Conservation (phyloP, 306 rosid genomes). For the Sicyos edulis region DNA sequence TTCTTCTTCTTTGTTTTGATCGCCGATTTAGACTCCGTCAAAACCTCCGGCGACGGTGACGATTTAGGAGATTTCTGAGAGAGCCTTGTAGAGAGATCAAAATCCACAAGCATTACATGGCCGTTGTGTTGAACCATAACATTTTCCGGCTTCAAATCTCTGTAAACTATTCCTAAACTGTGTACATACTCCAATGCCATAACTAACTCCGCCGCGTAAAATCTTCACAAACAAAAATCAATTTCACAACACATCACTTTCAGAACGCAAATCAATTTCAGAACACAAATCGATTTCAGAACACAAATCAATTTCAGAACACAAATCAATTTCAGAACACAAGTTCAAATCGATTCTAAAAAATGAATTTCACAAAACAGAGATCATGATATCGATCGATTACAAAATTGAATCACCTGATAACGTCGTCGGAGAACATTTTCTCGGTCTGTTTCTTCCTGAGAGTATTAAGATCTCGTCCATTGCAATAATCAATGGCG, state of each 20-base stretch:
- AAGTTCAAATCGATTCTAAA: neutral
- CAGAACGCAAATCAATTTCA: too few species aligned
- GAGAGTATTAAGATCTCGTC: constrained; percentile 62
- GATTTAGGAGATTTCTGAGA: constrained; percentile 34
- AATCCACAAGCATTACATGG: constrained; percentile 89
- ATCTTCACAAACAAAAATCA: constrained; percentile 32
- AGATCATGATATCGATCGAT: too few species aligned
- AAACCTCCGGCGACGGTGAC: neutral
- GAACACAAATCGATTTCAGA: too few species aligned
- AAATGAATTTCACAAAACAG: neutral
- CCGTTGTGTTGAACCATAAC: constrained; percentile 75
- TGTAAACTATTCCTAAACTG: constrained; percentile 43
- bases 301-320: too few species aligned
- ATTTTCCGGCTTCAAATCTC: constrained; percentile 92
- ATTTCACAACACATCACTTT: too few species aligned
- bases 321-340: too few species aligned
- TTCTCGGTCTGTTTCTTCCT: constrained; percentile 57
- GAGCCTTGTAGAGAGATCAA: constrained; percentile 68
- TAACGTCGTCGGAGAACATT: constrained; percentile 60
- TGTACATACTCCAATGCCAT: constrained; percentile 73
- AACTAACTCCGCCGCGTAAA: constrained; percentile 84
- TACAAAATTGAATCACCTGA: constrained; percentile 39
- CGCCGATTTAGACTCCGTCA: constrained; percentile 26
- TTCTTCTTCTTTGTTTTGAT: neutral
- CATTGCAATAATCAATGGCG: constrained; percentile 74